Base-by-base conservation (phyloP, 2,329 filamentous ascomycete genomes). In the Stylonectria norvegica region DNA sequence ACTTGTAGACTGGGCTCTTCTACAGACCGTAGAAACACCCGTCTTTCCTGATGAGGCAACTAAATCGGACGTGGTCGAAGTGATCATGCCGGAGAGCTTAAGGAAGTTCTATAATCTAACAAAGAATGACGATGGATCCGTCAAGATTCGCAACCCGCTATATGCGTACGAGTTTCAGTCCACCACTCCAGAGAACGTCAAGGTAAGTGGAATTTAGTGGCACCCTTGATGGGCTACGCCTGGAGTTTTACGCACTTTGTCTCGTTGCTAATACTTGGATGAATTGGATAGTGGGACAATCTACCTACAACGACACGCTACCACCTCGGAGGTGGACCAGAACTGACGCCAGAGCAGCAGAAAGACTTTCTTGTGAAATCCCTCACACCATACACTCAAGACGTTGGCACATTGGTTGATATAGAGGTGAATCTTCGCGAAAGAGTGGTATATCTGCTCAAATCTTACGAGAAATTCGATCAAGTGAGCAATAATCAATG, bases 361-460 rank as follows among this genome's bases (percentile, higher is more conserved):
- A 19, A 29, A 20, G 28, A 29, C 1, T 12, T 34, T 3, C 29
- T 42, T 6, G 3, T 23, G 5, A 12, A 29, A 17, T 33, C 14
- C 5, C 29, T 42, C 7, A 30, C 22, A 2, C 28, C 40, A 15
- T 42, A 34, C 28, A 38, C 34, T 14, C 19, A 10, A n/a, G 34
- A 18, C 14, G 11, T 7, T 14, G 5, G 5, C 19, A 20, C 8
- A 4, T 4, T 6, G 12, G n/a, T 14, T 5, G 28, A 14, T 3
- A 10, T 37, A 17, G 34, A 42, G 30, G 7, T 17, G 4, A 42
- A 42, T 17, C 20, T 42, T 23, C 34, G 40, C 7, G 40, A 42
- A 19, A 15, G 40, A 42, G 14, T 37, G 5, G 34, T 42, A 6
- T 37, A 42, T 23, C 30, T 42, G 10, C 40, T 42, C 8, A 15